Percentiles rank a stretch among this genome's conserved stretches.
Conservation (phyloP, 352 stramenopile species). For the Pseudoperonospora humuli region DNA sequence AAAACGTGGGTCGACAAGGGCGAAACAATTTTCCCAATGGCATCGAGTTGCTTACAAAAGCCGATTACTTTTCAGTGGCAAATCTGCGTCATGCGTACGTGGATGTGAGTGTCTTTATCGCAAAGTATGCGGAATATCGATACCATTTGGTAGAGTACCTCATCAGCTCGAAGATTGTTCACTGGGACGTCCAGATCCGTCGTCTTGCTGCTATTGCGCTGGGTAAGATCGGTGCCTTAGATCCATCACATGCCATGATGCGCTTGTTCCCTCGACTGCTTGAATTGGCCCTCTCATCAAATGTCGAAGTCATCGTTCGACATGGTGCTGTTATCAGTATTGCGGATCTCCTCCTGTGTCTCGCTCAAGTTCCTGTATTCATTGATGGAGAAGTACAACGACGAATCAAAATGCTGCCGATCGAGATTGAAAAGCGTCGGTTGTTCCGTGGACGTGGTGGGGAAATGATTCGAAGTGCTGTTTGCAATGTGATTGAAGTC, state of each 20-base stretch:
- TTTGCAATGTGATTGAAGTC: constrained; percentile 93
- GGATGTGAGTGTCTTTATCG: constrained; percentile 87
- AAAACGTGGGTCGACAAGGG: constrained; percentile 88
- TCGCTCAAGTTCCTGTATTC: constrained; percentile 45
- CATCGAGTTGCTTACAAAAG: constrained; percentile 94
- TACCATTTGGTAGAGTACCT: constrained; percentile 82
- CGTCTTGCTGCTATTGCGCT: constrained; percentile 83
- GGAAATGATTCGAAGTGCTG: constrained; percentile 91
- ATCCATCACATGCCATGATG: constrained; percentile 63
- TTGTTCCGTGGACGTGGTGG: constrained; percentile 94
- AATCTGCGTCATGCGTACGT: constrained; percentile 89
- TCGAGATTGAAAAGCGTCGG: constrained; percentile 90
- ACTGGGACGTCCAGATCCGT: constrained; percentile 94
- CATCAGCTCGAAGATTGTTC: constrained; percentile 83
- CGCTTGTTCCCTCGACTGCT: constrained; percentile 85
- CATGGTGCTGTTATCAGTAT: constrained; percentile 92
- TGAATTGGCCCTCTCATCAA: constrained; percentile 52
- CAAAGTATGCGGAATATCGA: constrained; percentile 85
- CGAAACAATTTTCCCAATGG: constrained; percentile 93
- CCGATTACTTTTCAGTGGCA: constrained; percentile 97
- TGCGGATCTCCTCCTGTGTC: constrained; percentile 64
- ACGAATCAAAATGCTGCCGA: constrained; percentile 58
- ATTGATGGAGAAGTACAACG: constrained; percentile 67
- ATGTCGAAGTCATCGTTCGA: constrained; percentile 87
- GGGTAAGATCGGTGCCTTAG: constrained; percentile 73